Evolutionary conservation across 1,139 yeast genomes (phyloP).

Genomic region (Pichia sp.): DNA sequence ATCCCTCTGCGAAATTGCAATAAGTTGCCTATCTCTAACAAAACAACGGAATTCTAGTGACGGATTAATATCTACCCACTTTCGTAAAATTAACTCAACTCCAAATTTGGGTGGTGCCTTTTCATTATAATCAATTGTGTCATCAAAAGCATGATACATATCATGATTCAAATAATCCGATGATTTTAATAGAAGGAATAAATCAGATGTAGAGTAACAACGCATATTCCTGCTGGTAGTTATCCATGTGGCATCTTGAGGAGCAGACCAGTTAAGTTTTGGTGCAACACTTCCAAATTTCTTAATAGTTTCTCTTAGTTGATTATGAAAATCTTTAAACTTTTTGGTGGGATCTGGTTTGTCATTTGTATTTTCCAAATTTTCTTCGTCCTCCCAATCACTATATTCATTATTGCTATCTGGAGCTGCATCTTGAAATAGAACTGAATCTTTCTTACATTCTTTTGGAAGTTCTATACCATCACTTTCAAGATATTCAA

Average conservation of each 20-base stretch:
- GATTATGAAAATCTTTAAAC: slow-evolving; percentile 55
- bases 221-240: slow-evolving; percentile 67
- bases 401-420: slow-evolving; percentile 61
- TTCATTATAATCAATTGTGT: slow-evolving; percentile 17
- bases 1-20: slow-evolving; percentile 83
- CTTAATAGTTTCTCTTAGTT: slow-evolving; percentile 38
- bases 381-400: slow-evolving; percentile 51
- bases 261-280: slow-evolving; percentile 94
- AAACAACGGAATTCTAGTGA: slow-evolving; percentile 88
- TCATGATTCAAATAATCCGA: slow-evolving; percentile 88
- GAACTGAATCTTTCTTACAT: slow-evolving; percentile 32
- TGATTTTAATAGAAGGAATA: slow-evolving; percentile 74
- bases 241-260: slow-evolving; percentile 93
- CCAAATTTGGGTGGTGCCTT: slow-evolving; percentile 24
- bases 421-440: slow-evolving; percentile 32
- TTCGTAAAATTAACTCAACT: slow-evolving; percentile 65
- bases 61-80: slow-evolving; percentile 80
- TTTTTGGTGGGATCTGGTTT: slow-evolving; percentile 37
- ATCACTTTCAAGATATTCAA: slow-evolving; percentile 67
- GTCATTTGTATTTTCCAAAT: background rate
- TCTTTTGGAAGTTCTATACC: slow-evolving; percentile 62
- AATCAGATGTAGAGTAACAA: slow-evolving; percentile 64
- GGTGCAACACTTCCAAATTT: slow-evolving; percentile 68
- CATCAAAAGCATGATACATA: slow-evolving; percentile 62
- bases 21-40: slow-evolving; percentile 51